Base-by-base conservation (phyloP, 352 stramenopile genomes). In the Chrysophaeum taylorii region DNA sequence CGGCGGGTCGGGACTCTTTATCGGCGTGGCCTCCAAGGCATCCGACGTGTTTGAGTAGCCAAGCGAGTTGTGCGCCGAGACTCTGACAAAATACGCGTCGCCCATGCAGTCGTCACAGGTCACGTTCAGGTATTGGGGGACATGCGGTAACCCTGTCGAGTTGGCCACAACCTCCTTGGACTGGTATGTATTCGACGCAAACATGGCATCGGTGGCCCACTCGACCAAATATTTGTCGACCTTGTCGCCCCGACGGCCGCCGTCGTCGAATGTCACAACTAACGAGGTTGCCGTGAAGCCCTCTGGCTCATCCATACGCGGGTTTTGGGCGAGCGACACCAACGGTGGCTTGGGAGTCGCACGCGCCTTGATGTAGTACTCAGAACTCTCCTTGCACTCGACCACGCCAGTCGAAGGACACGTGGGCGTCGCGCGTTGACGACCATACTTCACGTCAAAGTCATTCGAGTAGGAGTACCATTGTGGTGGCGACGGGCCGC, bases 201-300 rank as follows among this genome's bases (percentile, higher is more conserved):
- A 94, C 9, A 82, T 82, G 5, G 84, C 69, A 18, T 69, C 57
- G 1, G 78, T 82, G 61, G 93, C 89, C 90, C 89, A 97, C 70
- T 97, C 90, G 21, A 97, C 77, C 0, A 86, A 82, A 72, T 90
- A 96, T 64, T 79, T 86, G 64, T 95, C 85, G 27, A 96, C 82
- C 0, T 72, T 48, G 61, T 93, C 83, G 36, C 89, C 84, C 45
- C 81, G 89, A 9, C 76, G 73, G 15, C 57, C 64, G 60, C 52
- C 70, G 50, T 69, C 41, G 29, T 54, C 29, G 53, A 78, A 85
- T 31, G 73, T 76, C 23, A 85, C 70, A 2, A 82, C 64, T 21
- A 81, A 64, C 0, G 78, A 85, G 35, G 73, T 54, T 39, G 75
- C 38, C 16, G 81, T 84, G 75, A 86, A 86, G 73, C 76, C 68